Conservation (phyloP, 2,329 filamentous ascomycete species). For the Aspergillus pseudonomiae region DNA sequence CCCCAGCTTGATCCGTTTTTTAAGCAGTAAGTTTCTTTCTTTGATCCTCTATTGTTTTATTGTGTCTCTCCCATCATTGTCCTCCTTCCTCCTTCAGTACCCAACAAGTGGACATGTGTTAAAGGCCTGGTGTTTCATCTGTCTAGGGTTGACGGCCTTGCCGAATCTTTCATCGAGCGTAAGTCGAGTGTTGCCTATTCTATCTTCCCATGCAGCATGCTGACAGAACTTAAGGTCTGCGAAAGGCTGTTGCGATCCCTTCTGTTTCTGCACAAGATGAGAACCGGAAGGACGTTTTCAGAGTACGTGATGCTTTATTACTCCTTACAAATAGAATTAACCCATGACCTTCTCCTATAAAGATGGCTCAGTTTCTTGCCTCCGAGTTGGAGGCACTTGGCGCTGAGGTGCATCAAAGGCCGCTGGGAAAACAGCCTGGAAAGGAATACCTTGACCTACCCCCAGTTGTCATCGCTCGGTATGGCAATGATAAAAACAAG, state of each 20-base stretch:
- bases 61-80: neutral
- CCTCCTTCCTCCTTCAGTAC: neutral
- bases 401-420: slow-evolving; percentile 82
- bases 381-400: slow-evolving; percentile 80
- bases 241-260: slow-evolving; percentile 92
- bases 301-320: slow-evolving; percentile 48
- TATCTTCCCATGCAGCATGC: slow-evolving; percentile 11
- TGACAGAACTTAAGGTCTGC: slow-evolving; percentile 55
- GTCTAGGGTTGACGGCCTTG: slow-evolving; percentile 69
- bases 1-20: slow-evolving; percentile 91
- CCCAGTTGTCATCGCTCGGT: slow-evolving; percentile 87
- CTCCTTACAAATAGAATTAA: neutral
- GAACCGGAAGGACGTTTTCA: slow-evolving; percentile 86
- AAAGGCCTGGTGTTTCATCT: slow-evolving; percentile 11
- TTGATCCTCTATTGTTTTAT: neutral
- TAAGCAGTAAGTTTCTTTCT: slow-evolving; percentile 61
- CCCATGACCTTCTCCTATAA: slow-evolving; percentile 6
- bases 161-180: slow-evolving; percentile 84
- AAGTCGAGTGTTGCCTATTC: slow-evolving; percentile 25
- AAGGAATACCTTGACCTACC: slow-evolving; percentile 89
- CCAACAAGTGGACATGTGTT: neutral
- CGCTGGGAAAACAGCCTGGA: slow-evolving; percentile 87
- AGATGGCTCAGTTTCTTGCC: slow-evolving; percentile 91
- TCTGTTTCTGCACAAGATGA: slow-evolving; percentile 92
- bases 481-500: slow-evolving; percentile 90